phyloP scores from a whole-genome alignment of 1,284 basidiomycete genomes.

The Lentinula novae-zelandiae region DNA sequence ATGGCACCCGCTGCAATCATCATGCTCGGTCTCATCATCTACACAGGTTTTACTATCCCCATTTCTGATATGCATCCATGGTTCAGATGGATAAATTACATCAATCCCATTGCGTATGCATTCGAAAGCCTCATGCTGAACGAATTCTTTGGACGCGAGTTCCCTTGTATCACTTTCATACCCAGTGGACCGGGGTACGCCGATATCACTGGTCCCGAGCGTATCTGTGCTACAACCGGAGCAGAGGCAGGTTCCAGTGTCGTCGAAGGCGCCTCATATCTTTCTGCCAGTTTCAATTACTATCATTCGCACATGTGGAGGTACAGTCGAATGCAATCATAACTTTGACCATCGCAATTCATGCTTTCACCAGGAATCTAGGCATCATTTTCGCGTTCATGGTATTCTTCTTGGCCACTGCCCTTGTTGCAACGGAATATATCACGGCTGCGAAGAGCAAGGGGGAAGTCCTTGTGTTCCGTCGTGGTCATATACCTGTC shows the following conservation, averaged over 20 bases:
- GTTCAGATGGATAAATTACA: constrained; percentile 39
- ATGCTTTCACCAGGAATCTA: constrained; percentile 25
- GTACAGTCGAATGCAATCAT: not conserved
- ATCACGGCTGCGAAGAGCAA: constrained; percentile 36
- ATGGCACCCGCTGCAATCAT: constrained; percentile 37
- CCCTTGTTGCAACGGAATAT: constrained; percentile 40
- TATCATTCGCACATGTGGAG: constrained; percentile 36
- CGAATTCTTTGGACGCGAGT: constrained; percentile 36
- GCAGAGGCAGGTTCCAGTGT: constrained; percentile 28
- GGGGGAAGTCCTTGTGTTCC: constrained; percentile 43
- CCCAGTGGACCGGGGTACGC: constrained; percentile 31
- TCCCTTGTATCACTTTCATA: constrained; percentile 29
- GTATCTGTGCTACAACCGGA: constrained; percentile 38
- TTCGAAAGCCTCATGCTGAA: constrained; percentile 42
- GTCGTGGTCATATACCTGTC: constrained; percentile 32
- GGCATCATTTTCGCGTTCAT: constrained; percentile 37
- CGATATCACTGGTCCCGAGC: constrained; percentile 21
- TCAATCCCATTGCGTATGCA: constrained; percentile 37
- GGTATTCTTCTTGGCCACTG: constrained; percentile 25
- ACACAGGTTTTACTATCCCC: constrained; percentile 23
- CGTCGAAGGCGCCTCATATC: constrained; percentile 38
- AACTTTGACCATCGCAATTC: not conserved
- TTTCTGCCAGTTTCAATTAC: constrained; percentile 38
- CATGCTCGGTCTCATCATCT: constrained; percentile 41
- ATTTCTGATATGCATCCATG: constrained; percentile 15